Conservation (phyloP, 2,329 filamentous ascomycete genomes). For the Pseudocercospora fijiensis region DNA sequence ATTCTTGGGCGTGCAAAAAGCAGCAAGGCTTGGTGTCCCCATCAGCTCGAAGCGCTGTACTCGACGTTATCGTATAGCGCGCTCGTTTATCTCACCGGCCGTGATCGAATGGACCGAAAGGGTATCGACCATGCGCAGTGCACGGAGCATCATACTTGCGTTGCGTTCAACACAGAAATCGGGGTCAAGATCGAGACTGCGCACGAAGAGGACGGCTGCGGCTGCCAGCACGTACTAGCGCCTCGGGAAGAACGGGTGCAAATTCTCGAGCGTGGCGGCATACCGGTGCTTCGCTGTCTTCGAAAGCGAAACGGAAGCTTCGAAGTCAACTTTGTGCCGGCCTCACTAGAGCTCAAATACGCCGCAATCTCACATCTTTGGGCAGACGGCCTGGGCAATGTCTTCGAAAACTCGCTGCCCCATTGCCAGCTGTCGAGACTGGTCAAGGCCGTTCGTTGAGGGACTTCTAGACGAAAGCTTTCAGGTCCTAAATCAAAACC, state of each 20-base stretch:
- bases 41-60: neutral
- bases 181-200: neutral
- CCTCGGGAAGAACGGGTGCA: neutral
- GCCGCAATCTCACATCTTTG: neutral
- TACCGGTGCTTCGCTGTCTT: neutral
- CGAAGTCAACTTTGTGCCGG: neutral
- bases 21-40: neutral
- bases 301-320: neutral
- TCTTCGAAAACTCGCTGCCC: neutral
- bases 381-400: neutral
- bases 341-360: neutral
- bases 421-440: neutral
- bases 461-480: no score
- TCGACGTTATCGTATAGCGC: neutral
- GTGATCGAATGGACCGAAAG: neutral
- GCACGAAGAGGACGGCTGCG: neutral
- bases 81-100: neutral
- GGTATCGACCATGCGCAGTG: neutral
- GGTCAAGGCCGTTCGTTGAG: neutral
- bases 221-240: neutral
- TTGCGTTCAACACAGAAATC: neutral
- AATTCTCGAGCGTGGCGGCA: neutral
- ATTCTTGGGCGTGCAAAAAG: neutral
- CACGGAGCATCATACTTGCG: neutral
- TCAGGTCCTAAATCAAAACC: no score